Conservation (phyloP, 345 rosid genomes). For the Camelina hispida region DNA sequence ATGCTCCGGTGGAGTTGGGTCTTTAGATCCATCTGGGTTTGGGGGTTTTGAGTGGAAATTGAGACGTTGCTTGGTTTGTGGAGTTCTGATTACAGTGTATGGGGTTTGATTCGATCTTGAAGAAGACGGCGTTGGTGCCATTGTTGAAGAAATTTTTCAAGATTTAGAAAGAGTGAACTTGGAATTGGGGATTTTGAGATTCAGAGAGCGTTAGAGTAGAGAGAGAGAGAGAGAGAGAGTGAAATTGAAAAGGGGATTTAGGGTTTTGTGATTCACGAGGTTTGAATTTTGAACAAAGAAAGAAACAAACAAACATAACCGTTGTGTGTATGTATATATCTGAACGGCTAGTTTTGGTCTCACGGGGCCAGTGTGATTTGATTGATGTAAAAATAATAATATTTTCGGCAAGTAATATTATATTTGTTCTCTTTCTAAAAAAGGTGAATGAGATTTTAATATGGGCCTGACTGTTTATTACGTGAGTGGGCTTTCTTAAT, state of each 20-base stretch:
- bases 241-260: conserved; percentile 11
- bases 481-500: conserved; percentile 7
- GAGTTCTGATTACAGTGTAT: conserved; percentile 58
- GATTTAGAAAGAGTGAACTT: neutral
- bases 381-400: neutral
- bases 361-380: conserved; percentile 7
- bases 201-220: conserved; percentile 11
- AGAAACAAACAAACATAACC: conserved; percentile 39
- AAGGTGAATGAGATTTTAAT: neutral
- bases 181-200: neutral
- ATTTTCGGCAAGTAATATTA: conserved; percentile 6
- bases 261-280: conserved; percentile 34
- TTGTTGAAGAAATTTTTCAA: conserved; percentile 29
- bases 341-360: conserved; percentile 43
- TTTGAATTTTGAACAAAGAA: conserved; percentile 31
- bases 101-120: conserved; percentile 54
- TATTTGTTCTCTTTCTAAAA: neutral
- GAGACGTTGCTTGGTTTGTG: conserved; percentile 75
- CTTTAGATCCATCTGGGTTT: conserved; percentile 54
- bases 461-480: conserved; percentile 16
- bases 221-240: conserved; percentile 12
- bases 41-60: conserved; percentile 60
- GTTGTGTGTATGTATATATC: conserved; percentile 24
- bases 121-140: conserved; percentile 87
- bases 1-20: conserved; percentile 64